phyloP scores from a whole-genome alignment of 805 yeast genomes.

The Pichia rugopelliculosa region DNA sequence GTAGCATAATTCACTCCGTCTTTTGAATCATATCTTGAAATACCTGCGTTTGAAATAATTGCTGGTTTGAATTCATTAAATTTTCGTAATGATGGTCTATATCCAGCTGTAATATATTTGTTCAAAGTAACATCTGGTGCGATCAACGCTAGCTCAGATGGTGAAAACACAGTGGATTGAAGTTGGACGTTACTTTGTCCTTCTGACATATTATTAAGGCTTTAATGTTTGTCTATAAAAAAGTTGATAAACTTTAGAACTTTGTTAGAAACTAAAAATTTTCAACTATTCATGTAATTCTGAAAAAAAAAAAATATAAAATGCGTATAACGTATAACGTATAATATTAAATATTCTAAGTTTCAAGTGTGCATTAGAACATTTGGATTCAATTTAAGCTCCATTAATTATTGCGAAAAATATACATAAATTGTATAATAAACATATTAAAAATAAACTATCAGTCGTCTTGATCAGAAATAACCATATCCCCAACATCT shows the following conservation, averaged over 20 bases:
- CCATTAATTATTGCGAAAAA: no score
- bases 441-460: neutral
- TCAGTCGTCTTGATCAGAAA: neutral
- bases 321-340: no score
- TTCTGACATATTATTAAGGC: constrained; percentile 7
- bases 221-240: neutral
- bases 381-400: no score
- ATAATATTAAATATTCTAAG: no score
- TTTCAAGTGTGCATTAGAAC: no score
- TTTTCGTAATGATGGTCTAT: constrained; percentile 68
- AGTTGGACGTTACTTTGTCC: constrained; percentile 8
- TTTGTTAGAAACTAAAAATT: neutral
- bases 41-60: constrained; percentile 33
- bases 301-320: no score
- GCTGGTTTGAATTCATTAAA: constrained; percentile 67
- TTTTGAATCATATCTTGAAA: constrained; percentile 25
- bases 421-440: no score
- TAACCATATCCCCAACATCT: neutral
- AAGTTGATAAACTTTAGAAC: neutral
- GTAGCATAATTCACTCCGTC: constrained; percentile 17
- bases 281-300: neutral
- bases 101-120: constrained; percentile 65
- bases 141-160: constrained; percentile 72
- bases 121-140: constrained; percentile 81
- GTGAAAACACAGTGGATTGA: constrained; percentile 59